These are phyloP conservation scores for Solanum hybrid DNA, from an alignment of 305 asterid species.

Conservation along the genomic window DNA sequence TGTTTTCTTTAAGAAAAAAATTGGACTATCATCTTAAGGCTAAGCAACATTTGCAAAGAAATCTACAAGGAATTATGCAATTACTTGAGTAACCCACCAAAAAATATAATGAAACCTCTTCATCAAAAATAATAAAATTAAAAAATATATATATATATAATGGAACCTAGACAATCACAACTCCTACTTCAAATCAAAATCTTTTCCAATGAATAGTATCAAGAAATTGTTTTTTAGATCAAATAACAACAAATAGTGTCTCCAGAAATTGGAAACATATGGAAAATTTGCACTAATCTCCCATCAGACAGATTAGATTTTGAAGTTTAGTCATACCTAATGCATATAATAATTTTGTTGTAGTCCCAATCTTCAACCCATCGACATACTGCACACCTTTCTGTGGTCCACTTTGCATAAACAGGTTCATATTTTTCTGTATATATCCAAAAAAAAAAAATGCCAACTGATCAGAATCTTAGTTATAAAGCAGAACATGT, in stretches of 20 bases:
- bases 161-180: neutral
- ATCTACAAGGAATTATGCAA: neutral
- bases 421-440: slow-evolving; percentile 91
- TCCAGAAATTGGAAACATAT: neutral
- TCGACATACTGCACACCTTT: slow-evolving; percentile 98
- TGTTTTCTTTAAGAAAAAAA: neutral
- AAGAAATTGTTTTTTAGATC: neutral
- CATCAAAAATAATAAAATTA: neutral
- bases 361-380: slow-evolving; percentile 99
- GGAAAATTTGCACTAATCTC: neutral
- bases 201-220: neutral
- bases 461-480: slow-evolving; percentile 11
- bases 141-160: neutral
- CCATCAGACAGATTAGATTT: neutral
- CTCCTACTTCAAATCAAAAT: neutral
- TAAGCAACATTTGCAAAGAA: neutral
- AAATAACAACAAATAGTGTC: neutral
- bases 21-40: slow-evolving; percentile 1
- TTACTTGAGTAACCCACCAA: neutral
- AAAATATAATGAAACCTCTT: neutral
- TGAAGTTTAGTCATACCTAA: slow-evolving; percentile 38
- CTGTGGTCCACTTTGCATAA: slow-evolving; percentile 92
- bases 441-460: slow-evolving; percentile 9
- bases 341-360: slow-evolving; percentile 95
- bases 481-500: slow-evolving; percentile 1